phyloP scores from a whole-genome alignment of 108 stramenopile genomes.

The Bacterosira constricta region DNA sequence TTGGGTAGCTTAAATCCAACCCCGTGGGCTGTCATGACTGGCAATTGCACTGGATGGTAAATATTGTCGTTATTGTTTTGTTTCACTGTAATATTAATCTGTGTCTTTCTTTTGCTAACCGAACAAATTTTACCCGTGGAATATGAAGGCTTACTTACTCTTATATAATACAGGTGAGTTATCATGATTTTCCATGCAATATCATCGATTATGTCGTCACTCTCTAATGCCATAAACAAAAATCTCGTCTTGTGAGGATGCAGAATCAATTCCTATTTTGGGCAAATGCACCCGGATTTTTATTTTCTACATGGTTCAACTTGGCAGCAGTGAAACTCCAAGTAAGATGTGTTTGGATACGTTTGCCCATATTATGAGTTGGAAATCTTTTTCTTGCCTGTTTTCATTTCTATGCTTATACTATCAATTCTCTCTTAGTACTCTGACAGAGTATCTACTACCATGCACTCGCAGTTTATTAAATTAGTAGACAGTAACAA shows the following conservation, averaged over 20 bases:
- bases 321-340: conserved; percentile 71
- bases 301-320: conserved; percentile 76
- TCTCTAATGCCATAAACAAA: conserved; percentile 15
- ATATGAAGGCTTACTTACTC: conserved; percentile 72
- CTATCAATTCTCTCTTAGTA: conserved; percentile 21
- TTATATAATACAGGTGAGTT: conserved; percentile 47
- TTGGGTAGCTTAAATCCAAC: conserved; percentile 79
- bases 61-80: neutral
- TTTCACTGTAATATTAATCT: too few relatives aligned
- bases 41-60: conserved; percentile 68
- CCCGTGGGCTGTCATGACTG: conserved; percentile 83
- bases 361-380: neutral
- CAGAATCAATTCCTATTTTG: conserved; percentile 73
- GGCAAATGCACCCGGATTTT: conserved; percentile 75
- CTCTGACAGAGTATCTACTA: conserved; percentile 35
- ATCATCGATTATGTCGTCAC: neutral
- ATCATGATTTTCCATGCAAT: neutral
- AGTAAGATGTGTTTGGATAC: conserved; percentile 2
- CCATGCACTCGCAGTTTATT: conserved; percentile 49
- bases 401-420: neutral
- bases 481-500: conserved; percentile 48
- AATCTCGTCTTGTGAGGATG: conserved; percentile 5
- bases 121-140: too few relatives aligned
- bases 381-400: neutral
- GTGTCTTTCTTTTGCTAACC: too few relatives aligned